Evolutionary conservation across 2,329 filamentous ascomycete species (phyloP).

Genomic region (Penicillium verrucosum): DNA sequence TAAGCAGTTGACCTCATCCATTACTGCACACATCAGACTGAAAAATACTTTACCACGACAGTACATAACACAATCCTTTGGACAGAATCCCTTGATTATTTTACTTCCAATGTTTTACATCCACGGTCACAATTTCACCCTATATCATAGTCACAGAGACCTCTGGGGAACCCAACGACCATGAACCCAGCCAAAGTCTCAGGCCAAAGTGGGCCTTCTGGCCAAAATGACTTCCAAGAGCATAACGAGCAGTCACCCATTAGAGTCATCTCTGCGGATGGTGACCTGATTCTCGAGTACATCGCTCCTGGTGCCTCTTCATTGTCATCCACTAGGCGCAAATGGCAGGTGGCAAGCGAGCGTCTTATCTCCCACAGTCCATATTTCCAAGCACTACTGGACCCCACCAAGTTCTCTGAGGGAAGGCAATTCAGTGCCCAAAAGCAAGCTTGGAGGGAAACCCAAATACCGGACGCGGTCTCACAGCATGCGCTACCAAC

Average conservation of each 20-base stretch:
- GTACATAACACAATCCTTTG: neutral
- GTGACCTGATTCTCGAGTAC: slow-evolving; percentile 40
- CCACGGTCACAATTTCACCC: neutral
- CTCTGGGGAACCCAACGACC: neutral
- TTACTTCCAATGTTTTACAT: neutral
- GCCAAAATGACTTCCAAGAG: neutral
- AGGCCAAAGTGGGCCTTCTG: neutral
- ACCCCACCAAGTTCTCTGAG: slow-evolving; percentile 43
- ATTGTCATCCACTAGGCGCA: slow-evolving; percentile 10
- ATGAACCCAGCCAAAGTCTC: slow-evolving; percentile 1
- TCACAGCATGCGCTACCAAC: slow-evolving; percentile 22
- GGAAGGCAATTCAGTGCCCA: slow-evolving; percentile 34
- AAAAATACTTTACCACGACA: neutral
- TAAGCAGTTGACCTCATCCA: neutral
- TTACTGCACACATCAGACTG: neutral
- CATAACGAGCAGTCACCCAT: neutral
- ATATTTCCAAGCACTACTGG: slow-evolving; percentile 42
- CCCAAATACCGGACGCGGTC: neutral
- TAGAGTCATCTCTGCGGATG: slow-evolving; percentile 27
- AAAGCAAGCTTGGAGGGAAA: slow-evolving; percentile 16
- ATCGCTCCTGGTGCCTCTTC: slow-evolving; percentile 3
- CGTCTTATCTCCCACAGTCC: slow-evolving; percentile 33
- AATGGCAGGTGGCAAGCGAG: slow-evolving; percentile 36
- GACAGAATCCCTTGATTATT: neutral
- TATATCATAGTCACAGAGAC: neutral